These are phyloP conservation scores for Saturnispora besseyi DNA, from an alignment of 805 yeast genomes.

Conservation along the genomic window DNA sequence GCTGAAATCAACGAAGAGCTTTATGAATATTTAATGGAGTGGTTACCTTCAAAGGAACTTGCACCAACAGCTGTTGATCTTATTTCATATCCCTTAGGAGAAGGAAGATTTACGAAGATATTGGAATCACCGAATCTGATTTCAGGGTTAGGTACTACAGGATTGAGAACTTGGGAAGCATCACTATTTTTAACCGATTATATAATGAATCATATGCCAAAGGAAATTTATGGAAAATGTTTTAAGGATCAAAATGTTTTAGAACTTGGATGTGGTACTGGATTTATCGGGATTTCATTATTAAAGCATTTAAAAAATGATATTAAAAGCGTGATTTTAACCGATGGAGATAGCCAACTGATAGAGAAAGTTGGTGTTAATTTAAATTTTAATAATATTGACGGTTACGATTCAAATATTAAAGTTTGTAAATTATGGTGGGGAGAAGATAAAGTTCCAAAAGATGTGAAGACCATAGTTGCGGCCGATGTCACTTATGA, in stretches of 20 bases:
- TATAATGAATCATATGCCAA: constrained; percentile 22
- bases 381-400: constrained; percentile 34
- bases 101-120: constrained; percentile 23
- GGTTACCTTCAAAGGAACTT: constrained; percentile 28
- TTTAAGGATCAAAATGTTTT: constrained; percentile 32
- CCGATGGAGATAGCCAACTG: constrained; percentile 61
- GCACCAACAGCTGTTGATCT: constrained; percentile 33
- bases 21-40: constrained; percentile 34
- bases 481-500: constrained; percentile 93
- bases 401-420: constrained; percentile 12
- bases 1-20: constrained; percentile 32
- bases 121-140: constrained; percentile 56
- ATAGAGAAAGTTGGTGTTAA: constrained; percentile 40
- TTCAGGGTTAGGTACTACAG: constrained; percentile 77
- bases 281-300: constrained; percentile 54
- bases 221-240: neutral
- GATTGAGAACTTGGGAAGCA: constrained; percentile 91
- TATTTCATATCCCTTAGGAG: constrained; percentile 28
- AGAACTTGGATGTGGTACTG: constrained; percentile 90
- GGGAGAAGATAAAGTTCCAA: constrained; percentile 37
- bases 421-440: constrained; percentile 49
- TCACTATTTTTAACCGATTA: constrained; percentile 57
- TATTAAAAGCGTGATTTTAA: constrained; percentile 31
- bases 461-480: constrained; percentile 40
- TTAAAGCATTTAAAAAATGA: constrained; percentile 19